Conservation (phyloP, 148 eudicot genomes). For the Rhododendron kiyosumense region DNA sequence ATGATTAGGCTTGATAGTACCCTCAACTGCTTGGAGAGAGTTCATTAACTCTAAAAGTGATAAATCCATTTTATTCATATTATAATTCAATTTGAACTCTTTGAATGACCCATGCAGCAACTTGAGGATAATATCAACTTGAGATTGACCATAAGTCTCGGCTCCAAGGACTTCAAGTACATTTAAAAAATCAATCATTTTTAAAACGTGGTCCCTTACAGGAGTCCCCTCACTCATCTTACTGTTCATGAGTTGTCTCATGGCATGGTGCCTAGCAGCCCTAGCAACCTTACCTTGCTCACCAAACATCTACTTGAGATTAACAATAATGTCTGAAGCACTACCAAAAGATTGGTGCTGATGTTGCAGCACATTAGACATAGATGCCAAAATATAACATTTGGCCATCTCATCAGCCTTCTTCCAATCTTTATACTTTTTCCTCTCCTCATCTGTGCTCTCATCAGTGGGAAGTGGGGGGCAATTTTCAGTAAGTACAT, state of each 20-base stretch:
- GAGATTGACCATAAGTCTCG: background rate
- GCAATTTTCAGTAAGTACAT: background rate
- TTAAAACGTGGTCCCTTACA: background rate
- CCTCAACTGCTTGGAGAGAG: background rate
- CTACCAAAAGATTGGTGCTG: background rate
- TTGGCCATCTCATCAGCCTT: background rate
- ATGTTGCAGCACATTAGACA: background rate
- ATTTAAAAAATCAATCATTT: background rate
- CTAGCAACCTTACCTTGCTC: background rate
- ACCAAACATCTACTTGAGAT: background rate
- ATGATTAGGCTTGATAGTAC: background rate
- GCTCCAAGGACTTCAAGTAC: background rate
- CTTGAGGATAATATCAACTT: background rate
- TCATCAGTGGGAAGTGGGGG: background rate
- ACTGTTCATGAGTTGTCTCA: background rate
- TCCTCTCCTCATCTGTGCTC: background rate
- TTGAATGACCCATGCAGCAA: background rate
- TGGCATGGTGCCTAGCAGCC: too few species aligned
- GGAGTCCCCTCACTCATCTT: background rate
- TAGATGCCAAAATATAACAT: background rate
- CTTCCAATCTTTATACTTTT: background rate
- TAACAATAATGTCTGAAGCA: background rate
- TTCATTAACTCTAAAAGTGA: background rate
- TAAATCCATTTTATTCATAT: background rate
- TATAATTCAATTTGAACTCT: background rate